phyloP scores from a whole-genome alignment of 768 basidiomycete species.

The Kondoa subrosea region DNA sequence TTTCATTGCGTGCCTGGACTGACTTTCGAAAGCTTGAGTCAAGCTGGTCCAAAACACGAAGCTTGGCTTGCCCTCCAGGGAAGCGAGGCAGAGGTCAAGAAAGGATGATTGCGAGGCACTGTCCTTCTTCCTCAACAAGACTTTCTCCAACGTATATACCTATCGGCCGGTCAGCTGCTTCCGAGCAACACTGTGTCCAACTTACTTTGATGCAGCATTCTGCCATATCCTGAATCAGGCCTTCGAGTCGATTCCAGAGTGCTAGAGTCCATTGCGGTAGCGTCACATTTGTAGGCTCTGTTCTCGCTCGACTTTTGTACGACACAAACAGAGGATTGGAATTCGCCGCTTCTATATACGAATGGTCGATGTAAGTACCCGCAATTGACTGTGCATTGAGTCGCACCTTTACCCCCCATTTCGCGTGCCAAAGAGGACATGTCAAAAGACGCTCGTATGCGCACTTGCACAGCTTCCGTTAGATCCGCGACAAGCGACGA shows the following conservation, averaged over 20 bases:
- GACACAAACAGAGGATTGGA: conserved; percentile 34
- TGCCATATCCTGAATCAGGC: conserved; percentile 71
- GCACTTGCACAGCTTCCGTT: conserved; percentile 61
- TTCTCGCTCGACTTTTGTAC: conserved; percentile 72
- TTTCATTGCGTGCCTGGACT: conserved; percentile 64
- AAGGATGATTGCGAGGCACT: conserved; percentile 57
- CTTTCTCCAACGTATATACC: conserved; percentile 92
- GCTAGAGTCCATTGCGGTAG: conserved; percentile 70
- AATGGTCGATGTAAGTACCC: neutral
- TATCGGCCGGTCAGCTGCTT: conserved; percentile 26
- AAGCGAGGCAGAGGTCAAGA: conserved; percentile 86
- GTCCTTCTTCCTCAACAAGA: conserved; percentile 75
- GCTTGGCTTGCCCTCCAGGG: conserved; percentile 78
- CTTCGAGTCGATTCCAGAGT: conserved; percentile 64
- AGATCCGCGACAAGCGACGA: conserved; percentile 60
- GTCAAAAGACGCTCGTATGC: conserved; percentile 72
- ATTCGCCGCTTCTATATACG: conserved; percentile 24
- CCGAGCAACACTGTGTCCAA: neutral
- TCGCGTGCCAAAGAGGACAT: conserved; percentile 71
- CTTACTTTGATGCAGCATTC: conserved; percentile 73
- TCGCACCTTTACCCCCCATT: conserved; percentile 55
- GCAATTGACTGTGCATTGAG: neutral
- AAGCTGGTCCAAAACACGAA: conserved; percentile 78
- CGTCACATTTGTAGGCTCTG: conserved; percentile 74
- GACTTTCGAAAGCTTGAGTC: conserved; percentile 60